phyloP scores from a whole-genome alignment of 139 green algal species.

The Closterium sp. region DNA sequence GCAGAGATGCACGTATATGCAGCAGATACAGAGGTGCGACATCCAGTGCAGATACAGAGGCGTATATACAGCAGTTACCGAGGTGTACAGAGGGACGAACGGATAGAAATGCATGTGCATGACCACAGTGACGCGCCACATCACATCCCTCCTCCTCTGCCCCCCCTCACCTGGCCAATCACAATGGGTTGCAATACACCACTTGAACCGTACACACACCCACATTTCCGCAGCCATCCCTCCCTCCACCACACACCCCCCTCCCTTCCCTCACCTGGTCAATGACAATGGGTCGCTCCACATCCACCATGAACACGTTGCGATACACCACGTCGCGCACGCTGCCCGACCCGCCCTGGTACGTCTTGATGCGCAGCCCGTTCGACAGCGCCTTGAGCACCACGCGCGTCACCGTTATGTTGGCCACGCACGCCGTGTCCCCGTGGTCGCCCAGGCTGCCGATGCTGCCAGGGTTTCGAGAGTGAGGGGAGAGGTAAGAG shows the following conservation, averaged over 20 bases:
- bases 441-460: constrained; percentile 2
- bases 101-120: no score
- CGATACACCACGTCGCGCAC: neutral
- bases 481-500: neutral
- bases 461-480: neutral
- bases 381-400: neutral
- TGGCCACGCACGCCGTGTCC: neutral
- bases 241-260: neutral
- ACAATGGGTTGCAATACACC: no score
- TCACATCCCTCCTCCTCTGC: no score
- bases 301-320: neutral
- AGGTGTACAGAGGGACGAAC: no score
- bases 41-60: no score
- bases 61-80: no score
- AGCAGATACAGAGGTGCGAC: no score
- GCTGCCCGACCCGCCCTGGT: neutral
- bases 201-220: no score
- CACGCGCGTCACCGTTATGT: neutral
- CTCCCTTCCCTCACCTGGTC: neutral
- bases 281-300: neutral
- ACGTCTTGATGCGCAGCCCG: constrained; percentile 9
- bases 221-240: no score
- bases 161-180: no score
- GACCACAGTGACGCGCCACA: no score
- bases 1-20: no score